Evolutionary conservation across 176 grass and related monocot species (phyloP), one percentile per base, ranked within the genome.

Genomic region (Bothriochloa decipiens): DNA sequence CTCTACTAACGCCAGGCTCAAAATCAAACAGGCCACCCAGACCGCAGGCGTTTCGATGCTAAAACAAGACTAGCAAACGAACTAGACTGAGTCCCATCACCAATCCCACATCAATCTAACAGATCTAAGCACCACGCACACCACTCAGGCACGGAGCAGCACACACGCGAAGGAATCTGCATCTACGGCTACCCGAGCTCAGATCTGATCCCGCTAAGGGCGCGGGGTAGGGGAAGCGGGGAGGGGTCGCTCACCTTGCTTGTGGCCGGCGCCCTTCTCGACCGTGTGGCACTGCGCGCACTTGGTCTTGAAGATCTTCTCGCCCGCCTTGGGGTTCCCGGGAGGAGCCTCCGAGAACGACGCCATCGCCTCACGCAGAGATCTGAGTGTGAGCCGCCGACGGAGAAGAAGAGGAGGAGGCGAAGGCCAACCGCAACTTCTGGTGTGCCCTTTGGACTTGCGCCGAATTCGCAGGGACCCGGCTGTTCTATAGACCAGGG

Each of bases 281-380:
- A 97, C 94, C 85, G 94, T 97, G 82, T 97, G 94, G 89, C 94
- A 97, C 91, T 97, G 94, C 29, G 91, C 94, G 80, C 94, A 97
- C 89, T 94, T 97, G 26, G 91, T 97, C 91, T 90, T 97, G 82
- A 97, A 97, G 85, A 97, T 97, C 91, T 97, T 97, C 79, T 90
- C 94, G 9, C 94, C 94, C 1, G 89, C 79, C 35, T 81, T 82
- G 1, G 94, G 57, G 79, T 97, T 88, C 4, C 91, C 91, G 16
- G 91, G 91, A 13, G 94, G 94, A 33, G 94, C 91, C 75, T 97
- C 89, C 4, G 84, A 73, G 82, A 97, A 97, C 12, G 94, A 92
- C 67, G 94, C 91, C 94, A 94, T 96, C 63, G 80, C 63, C 66
- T 55, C 80, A 9, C 62, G 70, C 63, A 45, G 73, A 69, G 83